Base-by-base conservation (phyloP, 73 alveolate genomes). In the Paramecium tetraurelia region DNA sequence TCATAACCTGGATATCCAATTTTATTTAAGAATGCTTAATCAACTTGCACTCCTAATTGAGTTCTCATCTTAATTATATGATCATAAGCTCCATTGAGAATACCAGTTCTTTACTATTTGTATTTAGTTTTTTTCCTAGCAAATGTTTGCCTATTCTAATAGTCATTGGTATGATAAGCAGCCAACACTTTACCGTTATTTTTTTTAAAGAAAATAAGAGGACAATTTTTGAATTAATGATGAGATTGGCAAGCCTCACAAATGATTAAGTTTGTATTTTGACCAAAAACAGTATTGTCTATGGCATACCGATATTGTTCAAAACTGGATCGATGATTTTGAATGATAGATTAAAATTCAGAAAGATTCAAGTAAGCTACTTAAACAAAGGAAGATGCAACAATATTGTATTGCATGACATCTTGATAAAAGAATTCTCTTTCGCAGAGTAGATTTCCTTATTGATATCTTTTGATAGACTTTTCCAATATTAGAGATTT, bases 231-330 rank as follows among this genome's bases (percentile, higher is more conserved):
- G 18, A 80, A 80, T 41, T 80, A 24, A 46, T 80, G 90, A 80
- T 41, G 75, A 41, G 63, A 22, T 48, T 80, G 29, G 21, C 90
- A 80, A 24, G 75, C 90, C 24, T 80, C 90, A 80, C 90, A 80
- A 22, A 80, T 80, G 6, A 80, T 44, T 44, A 31, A 46, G 6
- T 80, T 27, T 6, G 70, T 41, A 22, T 41, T 24, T 44, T 41
- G 35, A 22, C 90, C 90, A 44, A 20, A 80, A 24, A 80, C 9
- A 80, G 46, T 80, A 80, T 80, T 80, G 22, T 80, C 90, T 10
- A 80, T 41, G 8, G 43, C 70, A 24, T 22, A 80, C 48, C 90
- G 48, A 48, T 41, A 80, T 48, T 31, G 9, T 41, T 41, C 70
- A 46, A 31, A 80, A 44, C 63, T 24, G 4, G 48, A 14, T 22